These are phyloP conservation scores for Conticribra guillardii DNA, from an alignment of 108 stramenopile genomes.

Conservation along the genomic window DNA sequence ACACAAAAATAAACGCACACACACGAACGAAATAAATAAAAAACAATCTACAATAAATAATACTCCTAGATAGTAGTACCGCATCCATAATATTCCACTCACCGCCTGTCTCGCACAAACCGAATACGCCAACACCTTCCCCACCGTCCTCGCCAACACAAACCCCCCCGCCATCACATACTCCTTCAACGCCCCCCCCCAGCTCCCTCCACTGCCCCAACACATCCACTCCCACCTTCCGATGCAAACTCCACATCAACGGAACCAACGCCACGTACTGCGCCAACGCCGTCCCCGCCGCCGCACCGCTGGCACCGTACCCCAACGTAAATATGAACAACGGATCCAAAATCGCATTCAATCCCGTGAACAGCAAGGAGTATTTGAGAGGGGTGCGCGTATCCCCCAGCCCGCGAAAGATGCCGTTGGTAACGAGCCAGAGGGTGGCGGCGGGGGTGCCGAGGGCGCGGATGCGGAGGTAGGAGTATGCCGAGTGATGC, in stretches of 20 bases:
- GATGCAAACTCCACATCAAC: constrained; percentile 69
- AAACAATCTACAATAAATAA: no score
- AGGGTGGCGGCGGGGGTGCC: constrained; percentile 91
- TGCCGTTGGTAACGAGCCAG: constrained; percentile 92
- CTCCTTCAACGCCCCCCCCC: constrained; percentile 54
- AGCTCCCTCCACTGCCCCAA: constrained; percentile 63
- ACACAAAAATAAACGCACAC: no score
- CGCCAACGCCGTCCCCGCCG: constrained; percentile 87
- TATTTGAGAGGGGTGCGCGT: constrained; percentile 88
- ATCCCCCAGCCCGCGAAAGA: constrained; percentile 94
- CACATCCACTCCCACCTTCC: constrained; percentile 72
- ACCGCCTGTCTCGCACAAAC: constrained; percentile 82
- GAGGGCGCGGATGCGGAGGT: constrained; percentile 80
- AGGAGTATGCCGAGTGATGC: constrained; percentile 84
- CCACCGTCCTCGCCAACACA: constrained; percentile 82
- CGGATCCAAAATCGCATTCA: constrained; percentile 89
- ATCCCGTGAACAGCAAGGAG: constrained; percentile 71
- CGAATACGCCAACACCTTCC: constrained; percentile 88
- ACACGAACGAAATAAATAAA: no score
- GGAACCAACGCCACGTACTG: constrained; percentile 86
- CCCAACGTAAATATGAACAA: constrained; percentile 85
- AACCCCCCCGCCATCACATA: constrained; percentile 83
- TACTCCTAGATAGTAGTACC: no score
- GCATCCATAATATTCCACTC: no score
- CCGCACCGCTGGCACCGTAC: constrained; percentile 91